Conservation (phyloP, 257 asterid genomes). For the Rauvolfia tetraphylla region DNA sequence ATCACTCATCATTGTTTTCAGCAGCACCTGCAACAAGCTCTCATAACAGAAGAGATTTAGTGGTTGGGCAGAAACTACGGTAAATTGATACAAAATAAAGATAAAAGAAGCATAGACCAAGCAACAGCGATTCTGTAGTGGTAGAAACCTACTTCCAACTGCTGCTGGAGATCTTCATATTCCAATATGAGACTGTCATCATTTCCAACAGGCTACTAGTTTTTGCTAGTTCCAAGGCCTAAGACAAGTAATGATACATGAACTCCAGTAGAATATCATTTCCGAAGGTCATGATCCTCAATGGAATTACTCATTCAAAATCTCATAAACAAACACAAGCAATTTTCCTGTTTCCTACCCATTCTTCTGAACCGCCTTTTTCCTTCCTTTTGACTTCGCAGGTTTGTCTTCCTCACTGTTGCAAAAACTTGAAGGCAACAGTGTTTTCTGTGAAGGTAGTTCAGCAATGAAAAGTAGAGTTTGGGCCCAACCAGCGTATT, state of each 20-base stretch:
- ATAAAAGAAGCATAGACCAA: not conserved
- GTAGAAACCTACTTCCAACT: not conserved
- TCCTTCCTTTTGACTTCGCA: conserved; percentile 28
- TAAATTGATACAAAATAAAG: not conserved
- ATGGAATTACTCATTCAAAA: not conserved
- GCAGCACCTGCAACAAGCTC: not conserved
- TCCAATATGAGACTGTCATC: not conserved
- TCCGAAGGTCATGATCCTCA: not conserved
- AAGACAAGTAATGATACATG: not conserved
- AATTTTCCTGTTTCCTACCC: not conserved
- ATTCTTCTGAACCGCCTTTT: conserved; percentile 11
- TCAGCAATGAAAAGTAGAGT: conserved; percentile 92
- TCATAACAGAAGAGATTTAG: not conserved
- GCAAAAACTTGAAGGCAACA: conserved; percentile 44
- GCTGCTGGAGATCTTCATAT: not conserved
- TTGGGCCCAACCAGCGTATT: conserved; percentile 99
- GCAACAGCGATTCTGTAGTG: not conserved
- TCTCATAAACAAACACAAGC: conserved; percentile 8
- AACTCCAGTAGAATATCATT: not conserved
- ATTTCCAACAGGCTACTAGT: not conserved
- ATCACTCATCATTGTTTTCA: not conserved
- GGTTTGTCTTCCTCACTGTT: conserved; percentile 25
- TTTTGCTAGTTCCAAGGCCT: not conserved
- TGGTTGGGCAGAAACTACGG: not conserved
- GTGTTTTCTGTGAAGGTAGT: conserved; percentile 86